Evolutionary conservation across 2,329 filamentous ascomycete species (phyloP), one percentile per base, ranked within the genome.

Genomic region (Beauveria sp.): DNA sequence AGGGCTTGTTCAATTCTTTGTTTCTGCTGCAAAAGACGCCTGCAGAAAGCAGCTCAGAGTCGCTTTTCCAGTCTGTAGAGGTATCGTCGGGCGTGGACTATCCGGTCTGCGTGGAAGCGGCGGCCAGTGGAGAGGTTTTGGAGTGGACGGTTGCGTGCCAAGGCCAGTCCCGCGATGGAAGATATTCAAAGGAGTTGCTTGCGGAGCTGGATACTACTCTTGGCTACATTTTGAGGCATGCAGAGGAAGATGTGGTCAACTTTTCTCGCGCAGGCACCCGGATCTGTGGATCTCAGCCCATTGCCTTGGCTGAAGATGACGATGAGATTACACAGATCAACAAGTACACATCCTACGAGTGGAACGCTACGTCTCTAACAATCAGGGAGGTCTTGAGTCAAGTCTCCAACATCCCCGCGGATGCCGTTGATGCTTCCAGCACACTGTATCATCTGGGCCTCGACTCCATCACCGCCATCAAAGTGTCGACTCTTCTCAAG

Each of bases 381-480:
- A 77, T 88, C 22, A 73, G 83, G 2, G 69, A 74, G 1, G 75
- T 81, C 0, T 72, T 88, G 16, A 75, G 80, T 0, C 70, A 79
- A 34, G 78, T 93, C 0, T 89, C 91, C 0, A 83, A 81, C 18
- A 73, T 88, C 0, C 77, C 86, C 0, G 73, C 78, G 20, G 69
- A 78, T 0, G 77, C 84, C 1, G 89, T 96, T 57, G 73, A 75
- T 3, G 80, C 79, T 60, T 77, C 79, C 1, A 82, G 86, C 56
- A 90, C 82, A 0, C 82, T 96, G 14, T 96, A 95, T 72, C 87
- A 95, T 65, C 80, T 97, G 1, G 93, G 93, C 0, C 83, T 97
- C 1, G 93, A 97, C 71, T 97, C 93, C 0, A 96, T 97, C 71
- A 93, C 88, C 65, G 88, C 91, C 1, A 95, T 97, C 75, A 96